Base-by-base conservation (phyloP, 352 stramenopile genomes). In the Phytopythium cucurbitacearum region DNA sequence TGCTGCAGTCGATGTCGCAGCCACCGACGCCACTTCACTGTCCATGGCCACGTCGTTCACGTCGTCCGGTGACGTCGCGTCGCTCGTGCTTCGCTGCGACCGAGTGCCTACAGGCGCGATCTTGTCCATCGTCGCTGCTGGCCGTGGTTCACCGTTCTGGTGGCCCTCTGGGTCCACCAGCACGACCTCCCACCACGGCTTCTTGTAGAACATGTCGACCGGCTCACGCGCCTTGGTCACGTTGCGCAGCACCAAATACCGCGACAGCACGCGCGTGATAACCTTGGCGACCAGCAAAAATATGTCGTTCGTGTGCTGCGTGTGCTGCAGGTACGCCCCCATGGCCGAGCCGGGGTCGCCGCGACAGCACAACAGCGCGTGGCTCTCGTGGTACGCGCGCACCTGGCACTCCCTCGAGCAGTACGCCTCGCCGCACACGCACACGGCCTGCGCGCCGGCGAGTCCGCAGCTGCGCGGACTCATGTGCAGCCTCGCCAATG, bases 171-270 rank as follows among this genome's bases (percentile, higher is more conserved):
- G 68, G 21, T 81, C 65, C 5, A 87, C 80, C 33, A 81, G 68
- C 36, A 87, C 76, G 13, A 89, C 76, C 40, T 96, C 85, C 87
- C 88, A 97, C 89, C 89, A 97, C 0, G 77, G 80, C 55, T 94
- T 86, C 62, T 96, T 91, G 63, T 91, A 93, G 62, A 97, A 97
- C 73, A 92, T 91, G 16, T 88, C 71, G 46, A 94, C 94, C 5
- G 87, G 79, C 34, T 79, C 73, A 16, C 80, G 69, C 0, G 80
- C 72, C 48, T 85, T 82, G 32, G 75, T 52, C 7, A 87, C 61
- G 53, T 88, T 72, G 8, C 64, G 67, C 53, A 67, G 77, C 35
- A 71, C 67, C 2, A 92, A 40, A 58, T 73, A 91, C 3, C 74
- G 63, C 35, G 72, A 78, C 0, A 94, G 28, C 2, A 94, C 60